These are phyloP conservation scores for Agrostemma githago DNA, from an alignment of 148 eudicot species.

Conservation along the genomic window DNA sequence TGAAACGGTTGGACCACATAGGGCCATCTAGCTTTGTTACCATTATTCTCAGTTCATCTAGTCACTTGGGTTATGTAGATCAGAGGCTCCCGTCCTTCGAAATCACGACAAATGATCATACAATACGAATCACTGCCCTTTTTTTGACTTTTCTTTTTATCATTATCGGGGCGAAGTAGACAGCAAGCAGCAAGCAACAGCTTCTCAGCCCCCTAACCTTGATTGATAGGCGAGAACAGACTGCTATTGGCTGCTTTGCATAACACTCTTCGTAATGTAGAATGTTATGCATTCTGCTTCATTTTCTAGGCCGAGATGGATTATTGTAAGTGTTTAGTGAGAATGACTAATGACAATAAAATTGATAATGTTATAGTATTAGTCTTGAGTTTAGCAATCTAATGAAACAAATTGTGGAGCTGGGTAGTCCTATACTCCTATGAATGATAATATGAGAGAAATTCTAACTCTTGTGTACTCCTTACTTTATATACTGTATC, in stretches of 20 bases:
- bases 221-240: too few relatives aligned
- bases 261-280: background rate
- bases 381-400: background rate
- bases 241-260: too few relatives aligned
- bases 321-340: background rate
- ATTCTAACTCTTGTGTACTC: background rate
- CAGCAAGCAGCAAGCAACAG: too few relatives aligned
- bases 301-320: background rate
- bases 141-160: too few relatives aligned
- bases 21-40: constrained; percentile 38
- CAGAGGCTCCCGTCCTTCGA: background rate
- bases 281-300: background rate
- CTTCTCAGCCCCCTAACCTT: too few relatives aligned
- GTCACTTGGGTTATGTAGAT: constrained; percentile 61
- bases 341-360: background rate
- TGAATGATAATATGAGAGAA: too few relatives aligned
- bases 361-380: background rate
- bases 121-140: too few relatives aligned
- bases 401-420: too few relatives aligned
- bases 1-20: constrained; percentile 54
- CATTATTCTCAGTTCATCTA: constrained; percentile 56
- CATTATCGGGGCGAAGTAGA: too few relatives aligned
- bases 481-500: background rate
- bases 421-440: too few relatives aligned
- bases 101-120: too few relatives aligned